phyloP scores from a whole-genome alignment of 2,329 filamentous ascomycete genomes.

The Teratosphaeria pseudoeucalypti region DNA sequence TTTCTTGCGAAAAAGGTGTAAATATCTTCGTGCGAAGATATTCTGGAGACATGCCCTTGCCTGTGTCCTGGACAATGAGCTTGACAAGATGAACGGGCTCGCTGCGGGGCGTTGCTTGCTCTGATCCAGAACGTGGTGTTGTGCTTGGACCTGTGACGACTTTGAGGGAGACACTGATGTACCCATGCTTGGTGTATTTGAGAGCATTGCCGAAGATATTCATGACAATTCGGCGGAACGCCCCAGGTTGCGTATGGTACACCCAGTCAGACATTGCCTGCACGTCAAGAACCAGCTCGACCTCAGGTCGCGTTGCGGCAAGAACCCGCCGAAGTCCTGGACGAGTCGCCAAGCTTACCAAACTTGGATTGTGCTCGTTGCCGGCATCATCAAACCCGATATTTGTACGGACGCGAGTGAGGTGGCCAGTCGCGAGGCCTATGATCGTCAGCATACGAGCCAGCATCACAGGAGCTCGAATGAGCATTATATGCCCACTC shows the following conservation, averaged over 20 bases:
- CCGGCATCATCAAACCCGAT: not conserved
- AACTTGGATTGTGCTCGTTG: not conserved
- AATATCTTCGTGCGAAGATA: slow-evolving; percentile 52
- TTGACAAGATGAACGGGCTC: slow-evolving; percentile 9
- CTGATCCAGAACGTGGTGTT: not conserved
- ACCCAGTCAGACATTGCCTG: slow-evolving; percentile 9
- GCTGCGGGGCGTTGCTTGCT: slow-evolving; percentile 1
- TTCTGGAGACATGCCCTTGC: slow-evolving; percentile 53
- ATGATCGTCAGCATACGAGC: not conserved
- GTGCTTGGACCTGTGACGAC: slow-evolving; percentile 4
- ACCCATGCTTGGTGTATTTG: slow-evolving; percentile 35
- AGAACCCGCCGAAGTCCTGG: not conserved
- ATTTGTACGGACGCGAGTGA: not conserved
- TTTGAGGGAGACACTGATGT: slow-evolving; percentile 25
- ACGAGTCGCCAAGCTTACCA: not conserved
- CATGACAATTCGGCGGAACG: slow-evolving; percentile 36
- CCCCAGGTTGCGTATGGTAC: slow-evolving; percentile 23
- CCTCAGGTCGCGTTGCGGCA: not conserved
- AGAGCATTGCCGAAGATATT: slow-evolving; percentile 37
- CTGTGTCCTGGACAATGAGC: slow-evolving; percentile 48
- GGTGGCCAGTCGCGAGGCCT: not conserved
- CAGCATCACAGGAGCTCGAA: not conserved
- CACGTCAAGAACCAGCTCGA: not conserved
- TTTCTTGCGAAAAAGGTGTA: slow-evolving; percentile 55
- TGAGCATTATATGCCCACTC: not conserved